phyloP scores from a whole-genome alignment of 2,329 filamentous ascomycete species.

The Neofusicoccum sp. region DNA sequence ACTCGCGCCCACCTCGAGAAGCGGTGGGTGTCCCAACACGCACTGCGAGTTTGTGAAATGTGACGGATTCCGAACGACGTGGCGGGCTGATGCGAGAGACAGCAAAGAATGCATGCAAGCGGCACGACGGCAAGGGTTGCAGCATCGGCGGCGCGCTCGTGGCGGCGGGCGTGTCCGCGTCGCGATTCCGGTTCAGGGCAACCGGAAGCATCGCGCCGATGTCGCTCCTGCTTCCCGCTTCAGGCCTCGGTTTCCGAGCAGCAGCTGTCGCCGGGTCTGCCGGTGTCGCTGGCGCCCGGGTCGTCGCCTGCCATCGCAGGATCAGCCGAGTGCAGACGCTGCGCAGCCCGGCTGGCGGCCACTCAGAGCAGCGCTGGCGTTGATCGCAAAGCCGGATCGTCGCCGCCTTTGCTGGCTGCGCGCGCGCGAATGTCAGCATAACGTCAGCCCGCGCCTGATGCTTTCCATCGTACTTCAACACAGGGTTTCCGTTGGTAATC shows the following conservation, averaged over 20 bases:
- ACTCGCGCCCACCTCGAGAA: background rate
- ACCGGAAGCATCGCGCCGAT: background rate
- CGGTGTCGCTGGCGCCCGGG: conserved; percentile 15
- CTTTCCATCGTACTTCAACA: background rate
- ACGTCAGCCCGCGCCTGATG: conserved; percentile 4
- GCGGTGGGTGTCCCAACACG: conserved; percentile 16
- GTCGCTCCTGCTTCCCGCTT: conserved; percentile 1
- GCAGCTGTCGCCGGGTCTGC: background rate
- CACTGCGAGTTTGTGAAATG: background rate
- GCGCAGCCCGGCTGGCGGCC: background rate
- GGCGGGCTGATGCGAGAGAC: background rate
- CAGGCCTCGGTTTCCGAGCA: background rate
- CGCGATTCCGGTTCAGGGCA: background rate
- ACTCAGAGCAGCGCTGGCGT: background rate
- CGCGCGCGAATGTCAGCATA: conserved; percentile 1
- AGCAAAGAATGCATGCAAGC: conserved; percentile 6
- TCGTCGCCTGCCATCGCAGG: background rate
- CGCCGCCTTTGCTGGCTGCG: background rate
- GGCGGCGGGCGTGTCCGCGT: background rate
- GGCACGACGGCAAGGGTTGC: background rate
- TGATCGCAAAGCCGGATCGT: conserved; percentile 5
- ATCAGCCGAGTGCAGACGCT: background rate
- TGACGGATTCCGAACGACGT: background rate
- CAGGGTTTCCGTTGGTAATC: background rate
- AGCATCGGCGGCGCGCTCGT: background rate